phyloP scores from a whole-genome alignment of 2,329 filamentous ascomycete species.

The Trichoderma atrobrunneum region DNA sequence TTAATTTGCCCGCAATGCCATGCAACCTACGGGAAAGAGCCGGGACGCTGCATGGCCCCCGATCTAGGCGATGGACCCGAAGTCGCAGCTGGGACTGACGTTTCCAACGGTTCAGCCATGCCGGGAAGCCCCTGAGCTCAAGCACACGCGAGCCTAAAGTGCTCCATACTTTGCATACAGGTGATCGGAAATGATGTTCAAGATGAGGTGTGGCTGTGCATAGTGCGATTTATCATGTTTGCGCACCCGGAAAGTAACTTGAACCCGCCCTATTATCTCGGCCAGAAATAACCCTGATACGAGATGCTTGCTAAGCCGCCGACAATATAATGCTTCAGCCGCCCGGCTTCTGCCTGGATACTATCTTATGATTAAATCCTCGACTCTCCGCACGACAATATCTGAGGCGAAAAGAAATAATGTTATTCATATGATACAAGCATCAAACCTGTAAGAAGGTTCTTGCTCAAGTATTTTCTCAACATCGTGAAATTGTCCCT shows the following conservation, averaged over 20 bases:
- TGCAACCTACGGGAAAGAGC: conserved; percentile 18
- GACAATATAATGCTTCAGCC: background rate
- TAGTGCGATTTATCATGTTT: background rate
- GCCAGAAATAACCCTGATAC: background rate
- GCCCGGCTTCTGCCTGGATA: background rate
- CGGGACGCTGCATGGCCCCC: conserved; percentile 5
- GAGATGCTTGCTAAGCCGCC: background rate
- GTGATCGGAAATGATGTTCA: background rate
- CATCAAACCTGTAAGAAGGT: no score
- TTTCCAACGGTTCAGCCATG: background rate
- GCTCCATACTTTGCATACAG: background rate
- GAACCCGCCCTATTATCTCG: background rate
- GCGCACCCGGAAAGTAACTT: background rate
- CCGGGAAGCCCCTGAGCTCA: background rate
- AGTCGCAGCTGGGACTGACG: background rate
- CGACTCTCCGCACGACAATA: no score
- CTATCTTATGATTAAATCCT: background rate
- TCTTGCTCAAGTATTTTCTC: no score
- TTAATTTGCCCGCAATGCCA: background rate
- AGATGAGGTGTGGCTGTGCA: background rate
- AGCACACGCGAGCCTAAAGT: background rate
- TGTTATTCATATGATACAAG: no score
- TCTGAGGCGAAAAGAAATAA: no score
- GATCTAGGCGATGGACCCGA: background rate
- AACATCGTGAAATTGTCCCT: no score